Conservation (phyloP, 208 protist species). For the Crithidia brevicula region DNA sequence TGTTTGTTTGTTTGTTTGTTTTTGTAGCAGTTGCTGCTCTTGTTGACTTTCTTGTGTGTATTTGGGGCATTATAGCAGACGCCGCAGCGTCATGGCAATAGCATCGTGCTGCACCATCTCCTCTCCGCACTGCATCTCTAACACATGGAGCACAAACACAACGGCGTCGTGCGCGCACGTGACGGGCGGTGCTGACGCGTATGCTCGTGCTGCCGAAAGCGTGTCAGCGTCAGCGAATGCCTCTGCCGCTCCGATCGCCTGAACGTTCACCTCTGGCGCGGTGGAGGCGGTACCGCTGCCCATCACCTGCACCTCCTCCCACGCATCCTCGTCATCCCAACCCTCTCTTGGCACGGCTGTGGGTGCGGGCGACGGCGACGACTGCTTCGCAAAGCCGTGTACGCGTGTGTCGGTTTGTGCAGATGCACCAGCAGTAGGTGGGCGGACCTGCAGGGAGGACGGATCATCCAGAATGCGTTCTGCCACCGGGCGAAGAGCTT, state of each 20-base stretch:
- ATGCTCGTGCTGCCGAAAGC: too few species aligned
- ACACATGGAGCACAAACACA: constrained; percentile 12
- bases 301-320: constrained; percentile 16
- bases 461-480: constrained; percentile 29
- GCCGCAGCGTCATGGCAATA: constrained; percentile 26
- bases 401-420: too few species aligned
- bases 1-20: background rate
- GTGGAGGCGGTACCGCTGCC: background rate
- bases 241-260: background rate
- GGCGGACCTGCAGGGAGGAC: background rate
- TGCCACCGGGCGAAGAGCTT: constrained; percentile 23
- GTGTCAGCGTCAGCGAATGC: background rate
- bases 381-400: too few species aligned
- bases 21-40: constrained; percentile 17
- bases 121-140: constrained; percentile 17
- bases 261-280: background rate
- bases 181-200: background rate
- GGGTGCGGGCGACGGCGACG: background rate
- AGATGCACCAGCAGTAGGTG: too few species aligned
- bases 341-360: background rate
- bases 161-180: constrained; percentile 1
- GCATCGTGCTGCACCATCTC: constrained; percentile 12
- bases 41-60: too few species aligned
- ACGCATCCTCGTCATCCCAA: constrained; percentile 16
- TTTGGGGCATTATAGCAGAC: constrained; percentile 2